phyloP scores from a whole-genome alignment of 441 rosid species.

The Flueggea neowawraea region DNA sequence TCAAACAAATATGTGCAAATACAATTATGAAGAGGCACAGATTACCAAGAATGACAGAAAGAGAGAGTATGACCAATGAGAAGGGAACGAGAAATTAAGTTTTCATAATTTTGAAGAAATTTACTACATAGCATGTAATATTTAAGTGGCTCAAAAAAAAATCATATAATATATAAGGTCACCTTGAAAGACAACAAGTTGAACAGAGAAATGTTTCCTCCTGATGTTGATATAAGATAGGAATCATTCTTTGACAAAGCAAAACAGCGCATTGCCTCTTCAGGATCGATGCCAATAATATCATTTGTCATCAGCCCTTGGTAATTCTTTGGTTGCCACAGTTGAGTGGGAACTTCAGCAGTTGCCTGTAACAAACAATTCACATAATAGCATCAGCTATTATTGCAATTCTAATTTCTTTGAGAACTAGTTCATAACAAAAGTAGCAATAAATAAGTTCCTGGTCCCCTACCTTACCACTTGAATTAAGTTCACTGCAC shows the following conservation, averaged over 20 bases:
- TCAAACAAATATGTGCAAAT: too few relatives aligned
- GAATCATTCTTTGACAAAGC: constrained; percentile 61
- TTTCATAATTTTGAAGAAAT: too few relatives aligned
- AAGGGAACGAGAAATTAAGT: too few relatives aligned
- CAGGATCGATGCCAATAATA: constrained; percentile 26
- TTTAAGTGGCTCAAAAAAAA: neutral
- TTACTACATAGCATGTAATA: too few relatives aligned
- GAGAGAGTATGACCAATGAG: too few relatives aligned
- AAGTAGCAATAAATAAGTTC: neutral
- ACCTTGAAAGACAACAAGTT: constrained; percentile 67
- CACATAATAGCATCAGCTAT: constrained; percentile 1
- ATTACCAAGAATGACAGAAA: too few relatives aligned
- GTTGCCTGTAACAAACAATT: constrained; percentile 38
- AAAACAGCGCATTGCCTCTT: constrained; percentile 48
- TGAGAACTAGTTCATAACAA: neutral
- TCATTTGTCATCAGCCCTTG: constrained; percentile 49
- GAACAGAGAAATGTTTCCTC: constrained; percentile 59
- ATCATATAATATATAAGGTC: constrained; percentile 1
- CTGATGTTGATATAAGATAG: constrained; percentile 57
- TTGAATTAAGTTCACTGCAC: constrained; percentile 20
- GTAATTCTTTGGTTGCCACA: constrained; percentile 37
- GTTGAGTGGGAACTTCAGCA: constrained; percentile 32
- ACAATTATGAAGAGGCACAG: too few relatives aligned
- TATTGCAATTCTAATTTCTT: neutral
- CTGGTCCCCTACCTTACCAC: constrained; percentile 31